A percentile compares a stretch with the other conserved stretches of the same genome.
Evolutionary conservation across 176 grass and related monocot species (phyloP).

Genomic region (Stipa capillata): DNA sequence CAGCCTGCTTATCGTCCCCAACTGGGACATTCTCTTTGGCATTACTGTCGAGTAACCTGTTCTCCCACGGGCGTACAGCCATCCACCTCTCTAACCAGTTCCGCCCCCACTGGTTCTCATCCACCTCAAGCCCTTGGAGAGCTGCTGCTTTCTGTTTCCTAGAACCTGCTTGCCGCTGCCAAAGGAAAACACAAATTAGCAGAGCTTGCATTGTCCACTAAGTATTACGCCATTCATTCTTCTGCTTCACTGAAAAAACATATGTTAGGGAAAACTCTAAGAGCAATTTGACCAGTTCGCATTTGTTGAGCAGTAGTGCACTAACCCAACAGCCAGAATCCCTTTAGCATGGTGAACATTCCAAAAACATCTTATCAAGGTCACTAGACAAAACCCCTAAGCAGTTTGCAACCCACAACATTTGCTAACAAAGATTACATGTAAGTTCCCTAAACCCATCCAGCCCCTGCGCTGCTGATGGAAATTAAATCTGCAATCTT

Average conservation of each 20-base stretch:
- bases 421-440: not conserved
- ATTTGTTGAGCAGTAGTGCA: not conserved
- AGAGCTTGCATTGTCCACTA: not conserved
- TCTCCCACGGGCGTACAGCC: conserved; percentile 94
- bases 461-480: not conserved
- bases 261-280: not conserved
- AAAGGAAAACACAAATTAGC: conserved; percentile 22
- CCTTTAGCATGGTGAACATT: not conserved
- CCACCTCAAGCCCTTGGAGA: conserved; percentile 41
- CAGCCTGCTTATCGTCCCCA: conserved; percentile 11
- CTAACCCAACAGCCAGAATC: not conserved
- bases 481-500: not conserved
- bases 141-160: conserved; percentile 49
- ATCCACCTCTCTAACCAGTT: conserved; percentile 98
- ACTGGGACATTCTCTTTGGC: conserved; percentile 39
- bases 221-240: not conserved
- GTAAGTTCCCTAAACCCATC: not conserved
- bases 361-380: not conserved
- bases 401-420: not conserved
- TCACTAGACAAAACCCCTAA: not conserved
- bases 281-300: not conserved
- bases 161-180: conserved; percentile 73
- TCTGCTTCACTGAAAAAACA: not conserved
- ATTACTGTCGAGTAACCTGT: conserved; percentile 66
- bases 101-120: conserved; percentile 71